Evolutionary conservation across 1,284 basidiomycete genomes (phyloP).

Genomic region (Neotropicomus parvogracilis): DNA sequence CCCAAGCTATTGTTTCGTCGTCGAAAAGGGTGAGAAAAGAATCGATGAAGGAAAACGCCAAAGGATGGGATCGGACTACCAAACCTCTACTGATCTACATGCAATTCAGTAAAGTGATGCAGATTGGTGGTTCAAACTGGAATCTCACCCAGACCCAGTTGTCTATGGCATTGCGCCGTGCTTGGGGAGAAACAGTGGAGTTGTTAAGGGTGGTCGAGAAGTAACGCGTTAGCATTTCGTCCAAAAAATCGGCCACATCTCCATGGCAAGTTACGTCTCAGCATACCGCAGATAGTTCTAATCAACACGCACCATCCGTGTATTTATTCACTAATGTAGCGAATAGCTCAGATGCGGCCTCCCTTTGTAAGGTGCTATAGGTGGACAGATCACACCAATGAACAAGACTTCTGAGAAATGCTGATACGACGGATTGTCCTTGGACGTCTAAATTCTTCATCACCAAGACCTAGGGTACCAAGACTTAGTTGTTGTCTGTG

Average conservation of each 20-base stretch:
- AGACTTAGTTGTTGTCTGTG: neutral
- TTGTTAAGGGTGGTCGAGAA: slow-evolving; percentile 48
- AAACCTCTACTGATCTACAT: slow-evolving; percentile 72
- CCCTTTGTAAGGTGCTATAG: slow-evolving; percentile 54
- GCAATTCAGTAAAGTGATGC: slow-evolving; percentile 14
- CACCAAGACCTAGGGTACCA: slow-evolving; percentile 42
- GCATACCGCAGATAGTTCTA: neutral
- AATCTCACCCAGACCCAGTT: slow-evolving; percentile 68
- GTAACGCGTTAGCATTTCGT: slow-evolving; percentile 40
- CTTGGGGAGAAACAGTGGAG: slow-evolving; percentile 27
- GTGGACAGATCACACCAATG: slow-evolving; percentile 55
- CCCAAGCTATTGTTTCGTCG: slow-evolving; percentile 56
- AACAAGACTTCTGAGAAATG: slow-evolving; percentile 53
- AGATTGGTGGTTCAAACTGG: neutral
- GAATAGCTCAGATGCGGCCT: slow-evolving; percentile 58
- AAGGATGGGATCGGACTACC: slow-evolving; percentile 67
- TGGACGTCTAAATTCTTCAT: slow-evolving; percentile 34
- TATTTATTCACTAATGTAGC: slow-evolving; percentile 77
- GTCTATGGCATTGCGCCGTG: slow-evolving; percentile 52
- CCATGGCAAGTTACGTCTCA: neutral
- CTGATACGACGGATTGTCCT: slow-evolving; percentile 29
- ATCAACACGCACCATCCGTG: slow-evolving; percentile 45
- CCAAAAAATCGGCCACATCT: slow-evolving; percentile 52
- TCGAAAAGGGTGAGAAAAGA: slow-evolving; percentile 67
- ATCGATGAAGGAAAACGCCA: slow-evolving; percentile 56